A percentile compares a stretch with the other conserved stretches of the same genome.
phyloP scores from a whole-genome alignment of 2,329 filamentous ascomycete species.

The Lachnellula hyalina region DNA sequence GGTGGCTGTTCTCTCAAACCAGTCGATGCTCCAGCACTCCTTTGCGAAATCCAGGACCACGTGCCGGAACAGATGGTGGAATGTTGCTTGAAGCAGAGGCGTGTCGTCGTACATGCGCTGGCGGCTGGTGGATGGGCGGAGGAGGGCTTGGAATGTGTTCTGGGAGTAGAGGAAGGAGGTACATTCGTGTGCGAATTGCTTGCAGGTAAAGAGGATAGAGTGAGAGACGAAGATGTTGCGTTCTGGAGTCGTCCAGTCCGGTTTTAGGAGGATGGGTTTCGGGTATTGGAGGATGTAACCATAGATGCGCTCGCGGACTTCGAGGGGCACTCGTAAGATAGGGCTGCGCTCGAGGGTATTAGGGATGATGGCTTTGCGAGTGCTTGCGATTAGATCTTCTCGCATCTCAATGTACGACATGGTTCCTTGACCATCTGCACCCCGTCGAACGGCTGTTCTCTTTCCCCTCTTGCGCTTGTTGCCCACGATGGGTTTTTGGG shows the following conservation, averaged over 20 bases:
- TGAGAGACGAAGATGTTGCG: constrained; percentile 6
- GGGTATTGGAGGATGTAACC: constrained; percentile 15
- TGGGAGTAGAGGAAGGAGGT: constrained; percentile 21
- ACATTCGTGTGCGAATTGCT: constrained; percentile 21
- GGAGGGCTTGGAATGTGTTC: constrained; percentile 22
- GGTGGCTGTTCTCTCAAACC: constrained; percentile 14
- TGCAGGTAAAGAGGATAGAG: constrained; percentile 19
- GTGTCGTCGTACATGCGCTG: background rate
- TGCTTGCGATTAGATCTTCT: background rate
- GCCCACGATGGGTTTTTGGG: background rate
- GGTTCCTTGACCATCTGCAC: background rate
- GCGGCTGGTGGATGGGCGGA: constrained; percentile 6
- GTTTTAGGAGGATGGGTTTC: constrained; percentile 21
- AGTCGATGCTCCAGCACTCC: constrained; percentile 15
- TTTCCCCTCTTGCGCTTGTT: background rate
- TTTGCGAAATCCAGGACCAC: constrained; percentile 18
- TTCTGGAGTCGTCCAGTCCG: constrained; percentile 20
- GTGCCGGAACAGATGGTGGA: constrained; percentile 13
- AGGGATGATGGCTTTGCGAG: background rate
- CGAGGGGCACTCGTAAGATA: constrained; percentile 20
- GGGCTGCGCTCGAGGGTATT: constrained; percentile 14
- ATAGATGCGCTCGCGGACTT: constrained; percentile 26
- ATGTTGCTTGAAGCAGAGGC: background rate
- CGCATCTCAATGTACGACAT: background rate
- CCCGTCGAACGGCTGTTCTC: background rate